Percentiles rank a stretch among this genome's conserved stretches.
These are phyloP conservation scores for Cubamyces lactineus DNA, from an alignment of 768 basidiomycete species.

Conservation along the genomic window DNA sequence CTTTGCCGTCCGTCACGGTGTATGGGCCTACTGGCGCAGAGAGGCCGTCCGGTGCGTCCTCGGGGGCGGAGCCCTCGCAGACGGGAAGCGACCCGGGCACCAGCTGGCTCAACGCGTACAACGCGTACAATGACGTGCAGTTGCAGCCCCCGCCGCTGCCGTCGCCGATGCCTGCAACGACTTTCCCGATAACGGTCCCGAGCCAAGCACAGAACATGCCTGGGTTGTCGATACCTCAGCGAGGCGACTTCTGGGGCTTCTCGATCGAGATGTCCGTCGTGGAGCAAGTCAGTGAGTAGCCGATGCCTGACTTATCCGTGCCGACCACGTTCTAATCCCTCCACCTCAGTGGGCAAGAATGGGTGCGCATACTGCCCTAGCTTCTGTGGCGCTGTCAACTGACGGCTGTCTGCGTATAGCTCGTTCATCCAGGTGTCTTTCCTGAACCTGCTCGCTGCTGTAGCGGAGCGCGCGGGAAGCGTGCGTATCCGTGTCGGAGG, in stretches of 20 bases:
- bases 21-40: conserved; percentile 34
- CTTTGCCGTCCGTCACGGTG: conserved; percentile 14
- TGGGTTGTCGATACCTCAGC: conserved; percentile 45
- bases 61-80: conserved; percentile 4
- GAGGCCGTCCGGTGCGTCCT: background rate
- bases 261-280: conserved; percentile 78
- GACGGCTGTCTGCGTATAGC: conserved; percentile 34
- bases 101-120: conserved; percentile 1
- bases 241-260: conserved; percentile 72
- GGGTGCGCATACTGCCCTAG: conserved; percentile 38
- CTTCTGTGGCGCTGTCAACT: background rate
- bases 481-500: conserved; percentile 77
- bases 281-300: conserved; percentile 60
- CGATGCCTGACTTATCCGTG: background rate
- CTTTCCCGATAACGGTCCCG: conserved; percentile 28
- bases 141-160: conserved; percentile 37
- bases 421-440: conserved; percentile 61
- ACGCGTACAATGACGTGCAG: conserved; percentile 38
- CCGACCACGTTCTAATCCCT: background rate
- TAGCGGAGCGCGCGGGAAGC: conserved; percentile 63
- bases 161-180: conserved; percentile 26
- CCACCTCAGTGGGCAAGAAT: conserved; percentile 52
- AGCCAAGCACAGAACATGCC: conserved; percentile 14
- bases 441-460: conserved; percentile 77
- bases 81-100: background rate